phyloP scores from a whole-genome alignment of 164 flowering plant genomes.

The Buxus sempervirens region DNA sequence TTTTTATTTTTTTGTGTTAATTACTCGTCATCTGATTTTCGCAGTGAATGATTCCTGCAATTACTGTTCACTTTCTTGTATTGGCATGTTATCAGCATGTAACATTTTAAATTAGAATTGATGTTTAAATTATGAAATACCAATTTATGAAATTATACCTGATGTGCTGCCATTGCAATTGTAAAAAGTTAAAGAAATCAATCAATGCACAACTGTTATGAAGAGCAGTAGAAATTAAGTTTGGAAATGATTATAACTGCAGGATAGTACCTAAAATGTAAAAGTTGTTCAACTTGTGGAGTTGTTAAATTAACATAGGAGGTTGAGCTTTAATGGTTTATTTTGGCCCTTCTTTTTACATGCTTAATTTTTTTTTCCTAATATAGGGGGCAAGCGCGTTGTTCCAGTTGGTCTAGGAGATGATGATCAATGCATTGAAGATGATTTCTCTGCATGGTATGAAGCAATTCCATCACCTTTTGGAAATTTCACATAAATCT shows the following conservation, averaged over 20 bases:
- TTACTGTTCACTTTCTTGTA: no score
- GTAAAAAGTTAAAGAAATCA: no score
- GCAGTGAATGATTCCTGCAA: background rate
- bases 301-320: background rate
- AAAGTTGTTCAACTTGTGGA: background rate
- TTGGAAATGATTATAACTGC: background rate
- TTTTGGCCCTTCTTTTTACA: no score
- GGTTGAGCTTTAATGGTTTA: background rate
- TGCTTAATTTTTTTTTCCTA: background rate
- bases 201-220: background rate
- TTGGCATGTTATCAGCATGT: background rate
- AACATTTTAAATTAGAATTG: background rate
- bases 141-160: background rate
- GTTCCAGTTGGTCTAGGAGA: slow-evolving; percentile 92
- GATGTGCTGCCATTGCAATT: background rate
- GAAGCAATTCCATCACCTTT: slow-evolving; percentile 3
- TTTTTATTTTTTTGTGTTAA: no score
- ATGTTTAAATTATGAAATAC: no score
- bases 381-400: slow-evolving; percentile 78
- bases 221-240: background rate
- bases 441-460: slow-evolving; percentile 95
- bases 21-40: background rate
- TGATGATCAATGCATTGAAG: slow-evolving; percentile 99
- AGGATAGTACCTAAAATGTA: background rate
- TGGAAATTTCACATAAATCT: background rate